Evolutionary conservation across 257 asterid species (phyloP).

Genomic region (Ophiorrhiza pumila): DNA sequence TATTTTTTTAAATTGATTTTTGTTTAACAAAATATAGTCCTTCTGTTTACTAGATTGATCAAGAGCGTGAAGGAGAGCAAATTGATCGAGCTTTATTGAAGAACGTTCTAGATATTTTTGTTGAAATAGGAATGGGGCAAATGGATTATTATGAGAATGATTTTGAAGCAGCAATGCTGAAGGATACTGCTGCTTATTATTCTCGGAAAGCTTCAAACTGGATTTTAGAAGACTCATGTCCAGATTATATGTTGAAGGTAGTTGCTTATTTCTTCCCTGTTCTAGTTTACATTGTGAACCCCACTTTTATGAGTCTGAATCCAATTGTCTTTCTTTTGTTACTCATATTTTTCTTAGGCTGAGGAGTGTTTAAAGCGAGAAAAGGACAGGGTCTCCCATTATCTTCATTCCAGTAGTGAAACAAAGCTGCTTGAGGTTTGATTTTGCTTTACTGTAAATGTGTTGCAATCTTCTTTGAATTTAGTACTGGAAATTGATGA

Average conservation of each 20-base stretch:
- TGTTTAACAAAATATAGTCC: constrained; percentile 3
- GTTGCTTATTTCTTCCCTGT: background rate
- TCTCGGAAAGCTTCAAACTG: constrained; percentile 97
- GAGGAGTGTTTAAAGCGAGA: constrained; percentile 86
- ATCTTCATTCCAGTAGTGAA: constrained; percentile 97
- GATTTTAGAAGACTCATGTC: constrained; percentile 98
- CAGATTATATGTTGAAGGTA: constrained; percentile 93
- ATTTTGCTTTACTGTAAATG: constrained; percentile 22
- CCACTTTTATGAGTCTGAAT: background rate
- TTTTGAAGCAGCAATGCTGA: constrained; percentile 82
- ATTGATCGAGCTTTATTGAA: constrained; percentile 89
- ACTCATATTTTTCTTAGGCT: constrained; percentile 48
- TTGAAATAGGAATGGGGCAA: constrained; percentile 95
- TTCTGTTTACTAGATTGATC: constrained; percentile 60
- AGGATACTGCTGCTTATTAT: constrained; percentile 87
- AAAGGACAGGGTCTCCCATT: constrained; percentile 89
- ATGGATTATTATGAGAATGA: constrained; percentile 84
- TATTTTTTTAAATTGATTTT: background rate
- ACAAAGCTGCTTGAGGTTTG: constrained; percentile 93
- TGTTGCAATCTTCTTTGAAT: background rate
- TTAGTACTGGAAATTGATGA: constrained; percentile 1
- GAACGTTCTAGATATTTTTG: constrained; percentile 91
- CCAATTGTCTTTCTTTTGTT: background rate
- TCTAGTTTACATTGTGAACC: background rate
- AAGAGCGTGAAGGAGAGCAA: constrained; percentile 98